Evolutionary conservation across 2,329 filamentous ascomycete species (phyloP), one percentile per base, ranked within the genome.

Genomic region (Trichoderma sp.): DNA sequence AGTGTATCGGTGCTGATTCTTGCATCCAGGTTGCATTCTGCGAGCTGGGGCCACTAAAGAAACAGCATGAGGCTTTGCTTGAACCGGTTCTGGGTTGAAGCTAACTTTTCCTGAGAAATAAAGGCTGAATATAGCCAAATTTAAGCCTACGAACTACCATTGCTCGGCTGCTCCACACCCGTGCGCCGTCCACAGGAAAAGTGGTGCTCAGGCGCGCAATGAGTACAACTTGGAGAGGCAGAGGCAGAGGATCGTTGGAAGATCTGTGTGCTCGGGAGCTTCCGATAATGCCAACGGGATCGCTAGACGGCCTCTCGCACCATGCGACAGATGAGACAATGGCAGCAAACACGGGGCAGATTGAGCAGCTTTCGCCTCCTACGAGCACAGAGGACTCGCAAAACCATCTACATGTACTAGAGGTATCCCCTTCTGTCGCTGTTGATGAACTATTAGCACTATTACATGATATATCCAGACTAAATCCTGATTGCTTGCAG

Each of bases 191-290:
- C 24, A 55, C 32, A 64, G 51, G 30, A 55, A 64, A 64, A 64
- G 51, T 55, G 60, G 60, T 55, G 32, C 60, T 55, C 16, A 18
- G 24, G 49, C 32, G 60, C 60, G 43, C 60, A 55, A 55, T 55
- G 24, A 34, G 37, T 28, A 52, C 32, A 54, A 49, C n/a, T 24
- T 21, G n/a, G 26, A n/a, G 26, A n/a, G 26, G 26, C 14, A 30
- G 52, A 18, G 39, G 61, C 24, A 18, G 61, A 66, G 61, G 52
- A 58, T 56, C 61, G 37, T 66, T 58, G 37, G 37, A 24, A 28
- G 51, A 66, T 66, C 61, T 58, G 61, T 52, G 59, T 66, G 52
- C 37, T 56, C 61, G 61, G 61, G 52, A 66, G 61, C 61, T 66
- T 66, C 61, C 61, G 61, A 49, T 4, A 11, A 59, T 24, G 4